Evolutionary conservation across 768 basidiomycete genomes (phyloP).

Genomic region (Rubroboletus pulcherrimus): DNA sequence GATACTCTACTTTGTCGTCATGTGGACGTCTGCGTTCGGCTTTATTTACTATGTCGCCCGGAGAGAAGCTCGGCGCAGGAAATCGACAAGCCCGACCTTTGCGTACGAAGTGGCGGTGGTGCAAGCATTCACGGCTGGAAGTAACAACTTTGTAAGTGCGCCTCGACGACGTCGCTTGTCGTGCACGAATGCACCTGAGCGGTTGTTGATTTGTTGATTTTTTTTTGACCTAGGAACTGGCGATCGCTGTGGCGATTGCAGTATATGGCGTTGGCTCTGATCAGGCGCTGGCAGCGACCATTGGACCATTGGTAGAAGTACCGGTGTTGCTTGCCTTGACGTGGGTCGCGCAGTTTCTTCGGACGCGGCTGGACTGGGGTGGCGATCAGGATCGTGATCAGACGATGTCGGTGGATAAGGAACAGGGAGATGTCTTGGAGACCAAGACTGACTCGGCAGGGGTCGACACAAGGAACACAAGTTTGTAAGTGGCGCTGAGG

Average conservation of each 20-base stretch:
- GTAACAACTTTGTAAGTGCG: constrained; percentile 67
- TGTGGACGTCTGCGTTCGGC: constrained; percentile 66
- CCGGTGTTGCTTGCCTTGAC: constrained; percentile 70
- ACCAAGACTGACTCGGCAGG: neutral
- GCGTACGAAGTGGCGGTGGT: constrained; percentile 73
- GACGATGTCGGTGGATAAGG: neutral
- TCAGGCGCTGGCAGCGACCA: constrained; percentile 78
- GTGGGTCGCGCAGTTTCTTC: constrained; percentile 55
- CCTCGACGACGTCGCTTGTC: neutral
- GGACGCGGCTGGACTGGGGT: constrained; percentile 40
- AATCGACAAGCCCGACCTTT: constrained; percentile 14
- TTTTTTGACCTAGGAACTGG: constrained; percentile 54
- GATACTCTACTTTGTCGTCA: constrained; percentile 72
- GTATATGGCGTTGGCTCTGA: constrained; percentile 75
- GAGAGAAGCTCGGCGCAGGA: constrained; percentile 21
- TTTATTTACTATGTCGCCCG: constrained; percentile 49
- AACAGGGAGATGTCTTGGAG: neutral
- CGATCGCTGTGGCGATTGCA: constrained; percentile 78
- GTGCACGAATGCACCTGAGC: neutral
- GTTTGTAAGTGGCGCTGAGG: neutral
- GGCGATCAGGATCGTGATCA: neutral
- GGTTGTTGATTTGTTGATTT: neutral
- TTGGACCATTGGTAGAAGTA: constrained; percentile 75
- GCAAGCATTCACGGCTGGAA: constrained; percentile 76
- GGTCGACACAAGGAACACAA: neutral